Percentiles rank a stretch among this genome's conserved stretches.
Evolutionary conservation across 202 grass and related monocot genomes (phyloP).

Genomic region (Bolboschoenoplectus hybrid): DNA sequence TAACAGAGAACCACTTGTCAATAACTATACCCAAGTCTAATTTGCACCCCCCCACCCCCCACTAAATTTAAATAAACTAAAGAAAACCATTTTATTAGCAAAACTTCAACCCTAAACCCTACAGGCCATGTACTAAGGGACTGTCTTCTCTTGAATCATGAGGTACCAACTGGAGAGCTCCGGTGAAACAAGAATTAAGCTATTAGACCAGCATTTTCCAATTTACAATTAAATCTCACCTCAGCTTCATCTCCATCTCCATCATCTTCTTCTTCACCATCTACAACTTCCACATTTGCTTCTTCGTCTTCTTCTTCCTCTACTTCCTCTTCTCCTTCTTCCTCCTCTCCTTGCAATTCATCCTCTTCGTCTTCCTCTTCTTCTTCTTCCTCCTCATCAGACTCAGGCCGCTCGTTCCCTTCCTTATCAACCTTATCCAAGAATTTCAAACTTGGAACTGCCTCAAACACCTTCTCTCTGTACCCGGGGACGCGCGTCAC

Average conservation of each 20-base stretch:
- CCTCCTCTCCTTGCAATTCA: constrained; percentile 36
- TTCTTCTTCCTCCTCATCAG: constrained; percentile 78
- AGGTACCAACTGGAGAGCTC: background rate
- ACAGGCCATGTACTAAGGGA: background rate
- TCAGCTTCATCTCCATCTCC: constrained; percentile 26
- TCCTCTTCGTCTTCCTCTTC: constrained; percentile 54
- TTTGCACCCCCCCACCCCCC: background rate
- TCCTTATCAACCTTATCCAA: constrained; percentile 74
- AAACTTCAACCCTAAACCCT: background rate
- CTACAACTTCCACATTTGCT: constrained; percentile 19
- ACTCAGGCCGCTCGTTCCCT: constrained; percentile 72
- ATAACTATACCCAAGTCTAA: background rate
- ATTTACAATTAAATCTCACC: constrained; percentile 44
- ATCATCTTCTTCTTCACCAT: constrained; percentile 41
- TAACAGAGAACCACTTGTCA: background rate
- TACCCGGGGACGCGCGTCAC: constrained; percentile 64
- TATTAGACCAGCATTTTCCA: background rate
- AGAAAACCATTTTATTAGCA: background rate
- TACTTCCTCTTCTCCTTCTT: constrained; percentile 24
- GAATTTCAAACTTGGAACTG: constrained; percentile 61
- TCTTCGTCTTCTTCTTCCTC: constrained; percentile 37
- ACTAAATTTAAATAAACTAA: background rate
- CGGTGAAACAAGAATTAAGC: background rate
- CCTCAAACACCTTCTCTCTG: constrained; percentile 71
- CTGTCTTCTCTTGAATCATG: background rate